A percentile compares a stretch with the other conserved stretches of the same genome.
phyloP scores from a whole-genome alignment of 768 basidiomycete genomes.

The Suillus sp. region DNA sequence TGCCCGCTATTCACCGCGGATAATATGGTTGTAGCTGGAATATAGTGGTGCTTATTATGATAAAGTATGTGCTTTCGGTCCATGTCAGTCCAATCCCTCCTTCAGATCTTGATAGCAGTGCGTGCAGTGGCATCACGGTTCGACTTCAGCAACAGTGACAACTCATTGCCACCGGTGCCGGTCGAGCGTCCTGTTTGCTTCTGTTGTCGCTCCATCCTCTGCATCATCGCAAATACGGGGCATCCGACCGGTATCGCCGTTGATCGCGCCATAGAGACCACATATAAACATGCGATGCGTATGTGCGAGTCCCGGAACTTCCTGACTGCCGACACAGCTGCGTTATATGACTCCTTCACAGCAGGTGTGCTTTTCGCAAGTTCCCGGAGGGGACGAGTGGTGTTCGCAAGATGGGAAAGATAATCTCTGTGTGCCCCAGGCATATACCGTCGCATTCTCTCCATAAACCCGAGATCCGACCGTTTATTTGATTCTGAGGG shows the following conservation, averaged over 20 bases:
- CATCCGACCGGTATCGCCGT: slow-evolving; percentile 49
- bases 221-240: slow-evolving; percentile 59
- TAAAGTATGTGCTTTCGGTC: slow-evolving; percentile 1
- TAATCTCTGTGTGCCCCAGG: slow-evolving; percentile 89
- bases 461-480: slow-evolving; percentile 82
- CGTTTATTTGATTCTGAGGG: slow-evolving; percentile 66
- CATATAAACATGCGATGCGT: slow-evolving; percentile 83
- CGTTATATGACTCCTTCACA: slow-evolving; percentile 76
- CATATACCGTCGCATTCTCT: slow-evolving; percentile 94
- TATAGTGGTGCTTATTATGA: slow-evolving; percentile 18
- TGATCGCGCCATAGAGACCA: slow-evolving; percentile 81
- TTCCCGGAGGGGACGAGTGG: slow-evolving; percentile 63
- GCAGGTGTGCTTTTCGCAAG: slow-evolving; percentile 57
- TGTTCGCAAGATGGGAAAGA: slow-evolving; percentile 63
- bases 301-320: slow-evolving; percentile 86
- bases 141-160: slow-evolving; percentile 82
- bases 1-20: slow-evolving; percentile 1
- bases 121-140: slow-evolving; percentile 86
- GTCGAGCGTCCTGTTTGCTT: slow-evolving; percentile 55
- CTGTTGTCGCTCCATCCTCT: slow-evolving; percentile 44
- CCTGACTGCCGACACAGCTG: slow-evolving; percentile 77
- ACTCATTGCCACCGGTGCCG: slow-evolving; percentile 89
- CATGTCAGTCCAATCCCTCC: neutral
- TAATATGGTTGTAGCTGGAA: slow-evolving; percentile 13
- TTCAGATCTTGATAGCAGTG: slow-evolving; percentile 50